These are phyloP conservation scores for Elongisporangium prolatum DNA, from an alignment of 352 stramenopile genomes.

Conservation along the genomic window DNA sequence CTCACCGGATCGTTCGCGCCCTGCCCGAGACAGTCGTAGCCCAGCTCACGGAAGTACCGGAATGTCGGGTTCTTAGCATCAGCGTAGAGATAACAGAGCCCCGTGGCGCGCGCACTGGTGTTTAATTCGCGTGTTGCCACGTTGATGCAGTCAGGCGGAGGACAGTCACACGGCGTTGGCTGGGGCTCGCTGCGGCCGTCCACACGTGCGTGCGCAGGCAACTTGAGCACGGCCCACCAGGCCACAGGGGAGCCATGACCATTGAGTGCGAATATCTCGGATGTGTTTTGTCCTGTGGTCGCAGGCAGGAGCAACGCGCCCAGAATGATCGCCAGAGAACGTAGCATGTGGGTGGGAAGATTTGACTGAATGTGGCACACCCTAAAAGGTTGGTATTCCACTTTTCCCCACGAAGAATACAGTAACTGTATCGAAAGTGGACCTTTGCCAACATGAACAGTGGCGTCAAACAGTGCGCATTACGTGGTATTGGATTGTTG, in stretches of 20 bases:
- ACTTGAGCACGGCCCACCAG: conserved; percentile 77
- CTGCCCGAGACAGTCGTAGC: conserved; percentile 76
- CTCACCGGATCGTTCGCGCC: conserved; percentile 69
- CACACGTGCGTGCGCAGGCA: conserved; percentile 42
- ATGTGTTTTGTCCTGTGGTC: neutral
- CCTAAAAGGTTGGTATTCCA: too few species aligned
- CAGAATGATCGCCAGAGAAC: too few species aligned
- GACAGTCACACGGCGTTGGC: conserved; percentile 65
- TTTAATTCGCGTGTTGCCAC: conserved; percentile 31
- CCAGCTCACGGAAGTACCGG: conserved; percentile 60
- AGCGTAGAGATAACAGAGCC: conserved; percentile 79
- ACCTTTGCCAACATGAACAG: too few species aligned
- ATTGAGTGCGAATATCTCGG: conserved; percentile 45
- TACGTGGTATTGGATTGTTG: too few species aligned
- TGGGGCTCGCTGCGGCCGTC: conserved; percentile 2
- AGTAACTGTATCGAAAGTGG: too few species aligned
- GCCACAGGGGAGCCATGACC: conserved; percentile 49
- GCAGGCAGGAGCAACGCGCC: too few species aligned
- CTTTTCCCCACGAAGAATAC: too few species aligned
- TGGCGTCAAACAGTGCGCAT: too few species aligned
- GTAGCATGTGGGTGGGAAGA: too few species aligned
- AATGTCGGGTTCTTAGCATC: conserved; percentile 45
- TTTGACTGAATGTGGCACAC: too few species aligned
- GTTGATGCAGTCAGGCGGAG: conserved; percentile 44
- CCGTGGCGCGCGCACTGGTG: conserved; percentile 28